These are phyloP conservation scores for Camelina laxa DNA, from an alignment of 345 rosid genomes.

Conservation along the genomic window DNA sequence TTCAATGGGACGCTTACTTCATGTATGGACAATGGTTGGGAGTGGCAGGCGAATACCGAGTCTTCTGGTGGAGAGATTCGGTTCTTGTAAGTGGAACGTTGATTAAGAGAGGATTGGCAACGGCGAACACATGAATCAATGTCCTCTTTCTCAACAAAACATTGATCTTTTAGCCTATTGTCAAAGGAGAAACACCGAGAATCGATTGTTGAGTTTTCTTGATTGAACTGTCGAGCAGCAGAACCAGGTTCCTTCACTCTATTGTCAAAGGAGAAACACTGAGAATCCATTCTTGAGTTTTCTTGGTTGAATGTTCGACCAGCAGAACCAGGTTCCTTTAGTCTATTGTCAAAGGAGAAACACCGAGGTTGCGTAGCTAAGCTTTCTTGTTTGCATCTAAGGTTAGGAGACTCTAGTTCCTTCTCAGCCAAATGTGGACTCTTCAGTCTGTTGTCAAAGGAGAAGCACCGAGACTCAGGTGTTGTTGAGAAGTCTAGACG, in stretches of 20 bases:
- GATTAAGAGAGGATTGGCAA: slow-evolving; percentile 85
- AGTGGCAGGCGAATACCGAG: slow-evolving; percentile 66
- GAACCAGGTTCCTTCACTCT: slow-evolving; percentile 28
- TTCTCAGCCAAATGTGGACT: slow-evolving; percentile 51
- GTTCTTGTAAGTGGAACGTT: slow-evolving; percentile 57
- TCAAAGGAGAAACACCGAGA: slow-evolving; percentile 52
- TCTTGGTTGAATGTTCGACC: slow-evolving; percentile 44
- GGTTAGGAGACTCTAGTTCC: slow-evolving; percentile 37
- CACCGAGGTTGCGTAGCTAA: slow-evolving; percentile 20
- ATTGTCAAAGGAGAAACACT: slow-evolving; percentile 47
- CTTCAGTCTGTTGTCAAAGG: slow-evolving; percentile 49
- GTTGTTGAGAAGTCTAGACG: slow-evolving; percentile 51
- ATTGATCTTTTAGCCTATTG: slow-evolving; percentile 51
- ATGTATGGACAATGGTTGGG: slow-evolving; percentile 73
- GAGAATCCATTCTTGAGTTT: slow-evolving; percentile 47
- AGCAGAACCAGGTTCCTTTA: slow-evolving; percentile 20
- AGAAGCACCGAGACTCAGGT: slow-evolving; percentile 46
- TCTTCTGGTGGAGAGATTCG: slow-evolving; percentile 60
- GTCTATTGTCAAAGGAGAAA: slow-evolving; percentile 39
- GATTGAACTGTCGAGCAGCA: slow-evolving; percentile 42
- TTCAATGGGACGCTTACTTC: slow-evolving; percentile 56
- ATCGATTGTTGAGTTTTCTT: slow-evolving; percentile 49
- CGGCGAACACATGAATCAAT: slow-evolving; percentile 72
- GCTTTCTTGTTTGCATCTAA: slow-evolving; percentile 36
- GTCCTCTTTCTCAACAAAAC: slow-evolving; percentile 47